Evolutionary conservation across 2,329 filamentous ascomycete species (phyloP).

Genomic region (Colletotrichum gigasporum): DNA sequence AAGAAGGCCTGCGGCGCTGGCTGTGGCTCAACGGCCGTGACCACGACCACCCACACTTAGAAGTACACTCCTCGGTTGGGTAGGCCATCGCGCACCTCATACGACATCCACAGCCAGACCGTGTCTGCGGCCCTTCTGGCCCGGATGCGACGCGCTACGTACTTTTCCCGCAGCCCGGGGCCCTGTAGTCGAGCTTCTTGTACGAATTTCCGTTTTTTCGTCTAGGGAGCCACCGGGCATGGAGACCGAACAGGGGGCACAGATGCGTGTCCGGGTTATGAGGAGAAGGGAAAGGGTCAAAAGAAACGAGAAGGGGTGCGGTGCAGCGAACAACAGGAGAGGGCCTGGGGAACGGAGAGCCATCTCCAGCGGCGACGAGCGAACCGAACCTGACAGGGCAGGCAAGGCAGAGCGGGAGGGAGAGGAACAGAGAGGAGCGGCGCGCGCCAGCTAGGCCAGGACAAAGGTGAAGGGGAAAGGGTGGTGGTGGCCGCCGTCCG

Average conservation of each 20-base stretch:
- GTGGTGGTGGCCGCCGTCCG: background rate
- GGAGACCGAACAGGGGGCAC: background rate
- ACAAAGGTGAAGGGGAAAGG: background rate
- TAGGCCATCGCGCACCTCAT: too few relatives aligned
- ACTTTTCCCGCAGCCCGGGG: background rate
- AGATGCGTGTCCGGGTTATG: background rate
- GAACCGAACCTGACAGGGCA: constrained; percentile 8
- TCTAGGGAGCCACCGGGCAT: too few relatives aligned
- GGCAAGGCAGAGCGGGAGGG: background rate
- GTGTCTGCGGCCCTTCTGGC: constrained; percentile 28
- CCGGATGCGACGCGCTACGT: constrained; percentile 19
- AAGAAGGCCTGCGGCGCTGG: constrained; percentile 6
- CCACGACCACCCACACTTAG: too few relatives aligned
- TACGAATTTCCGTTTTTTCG: background rate
- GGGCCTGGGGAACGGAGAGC: background rate
- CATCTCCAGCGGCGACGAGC: constrained; percentile 4
- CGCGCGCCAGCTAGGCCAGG: background rate
- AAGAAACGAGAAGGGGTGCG: background rate
- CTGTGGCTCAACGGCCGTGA: constrained; percentile 3
- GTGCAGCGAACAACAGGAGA: too few relatives aligned
- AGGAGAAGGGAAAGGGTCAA: background rate
- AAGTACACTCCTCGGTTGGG: too few relatives aligned
- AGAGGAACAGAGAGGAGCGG: background rate
- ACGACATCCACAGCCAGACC: constrained; percentile 27
- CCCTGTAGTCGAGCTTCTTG: background rate